phyloP scores from a whole-genome alignment of 2,329 filamentous ascomycete genomes.

The Davidsoniella virescens region DNA sequence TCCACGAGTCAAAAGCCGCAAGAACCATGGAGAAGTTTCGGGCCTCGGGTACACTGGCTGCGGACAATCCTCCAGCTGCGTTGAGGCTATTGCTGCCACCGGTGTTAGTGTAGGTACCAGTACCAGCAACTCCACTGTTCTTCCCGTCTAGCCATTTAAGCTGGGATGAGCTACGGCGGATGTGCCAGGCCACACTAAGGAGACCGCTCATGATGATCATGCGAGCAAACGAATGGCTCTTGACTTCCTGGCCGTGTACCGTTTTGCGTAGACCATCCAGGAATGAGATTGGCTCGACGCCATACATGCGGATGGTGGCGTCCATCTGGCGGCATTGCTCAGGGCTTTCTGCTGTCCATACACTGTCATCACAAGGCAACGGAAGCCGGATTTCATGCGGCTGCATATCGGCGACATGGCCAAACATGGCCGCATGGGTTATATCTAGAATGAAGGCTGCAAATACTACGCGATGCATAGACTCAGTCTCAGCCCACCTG shows the following conservation, averaged over 20 bases:
- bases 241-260: slow-evolving; percentile 63
- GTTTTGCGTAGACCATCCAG: slow-evolving; percentile 72
- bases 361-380: slow-evolving; percentile 69
- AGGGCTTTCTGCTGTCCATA: slow-evolving; percentile 71
- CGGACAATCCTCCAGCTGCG: not conserved
- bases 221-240: slow-evolving; percentile 74
- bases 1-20: slow-evolving; percentile 75
- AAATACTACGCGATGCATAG: slow-evolving; percentile 73
- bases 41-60: not conserved
- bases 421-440: slow-evolving; percentile 83
- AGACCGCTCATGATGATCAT: slow-evolving; percentile 84
- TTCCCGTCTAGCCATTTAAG: slow-evolving; percentile 61
- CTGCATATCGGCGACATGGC: slow-evolving; percentile 78
- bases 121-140: slow-evolving; percentile 18
- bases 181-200: slow-evolving; percentile 82
- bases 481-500: slow-evolving; percentile 77
- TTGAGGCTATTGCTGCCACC: no score
- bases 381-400: slow-evolving; percentile 77
- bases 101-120: no score
- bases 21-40: slow-evolving; percentile 45
- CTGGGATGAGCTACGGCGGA: slow-evolving; percentile 74
- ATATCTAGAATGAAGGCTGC: slow-evolving; percentile 82
- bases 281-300: slow-evolving; percentile 64
- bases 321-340: slow-evolving; percentile 64
- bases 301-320: slow-evolving; percentile 58